These are phyloP conservation scores for Eucalyptus caleyi DNA, from an alignment of 345 rosid species.

Conservation along the genomic window DNA sequence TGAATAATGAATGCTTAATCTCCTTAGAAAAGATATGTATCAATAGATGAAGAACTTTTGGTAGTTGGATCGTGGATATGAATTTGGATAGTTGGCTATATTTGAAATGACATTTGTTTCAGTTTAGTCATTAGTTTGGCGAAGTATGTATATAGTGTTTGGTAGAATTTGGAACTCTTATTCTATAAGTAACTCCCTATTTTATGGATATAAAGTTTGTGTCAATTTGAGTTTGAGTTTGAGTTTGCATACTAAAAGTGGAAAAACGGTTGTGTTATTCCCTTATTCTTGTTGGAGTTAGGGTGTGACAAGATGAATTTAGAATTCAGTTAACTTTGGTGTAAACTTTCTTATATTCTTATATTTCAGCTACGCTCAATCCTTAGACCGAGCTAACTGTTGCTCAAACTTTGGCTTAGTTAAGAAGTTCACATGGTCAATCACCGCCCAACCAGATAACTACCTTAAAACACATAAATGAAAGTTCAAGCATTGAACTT, in stretches of 20 bases:
- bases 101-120: background rate
- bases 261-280: too few species aligned
- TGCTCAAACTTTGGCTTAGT: background rate
- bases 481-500: background rate
- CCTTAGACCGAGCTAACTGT: background rate
- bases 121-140: background rate
- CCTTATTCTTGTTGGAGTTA: background rate
- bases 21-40: background rate
- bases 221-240: background rate
- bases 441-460: background rate
- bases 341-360: too few species aligned
- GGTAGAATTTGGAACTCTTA: background rate
- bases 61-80: background rate
- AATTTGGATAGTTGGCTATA: background rate
- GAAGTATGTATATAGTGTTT: background rate
- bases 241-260: fast-evolving
- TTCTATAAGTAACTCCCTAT: too few species aligned
- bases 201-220: background rate
- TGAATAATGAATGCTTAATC: too few species aligned
- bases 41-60: fast-evolving
- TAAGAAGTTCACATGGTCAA: background rate
- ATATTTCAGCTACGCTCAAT: background rate
- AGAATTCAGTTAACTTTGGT: too few species aligned
- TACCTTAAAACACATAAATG: background rate
- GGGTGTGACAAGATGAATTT: background rate